Evolutionary conservation across 1,139 yeast genomes (phyloP).

Genomic region (Nakaseomyces nivariensis): DNA sequence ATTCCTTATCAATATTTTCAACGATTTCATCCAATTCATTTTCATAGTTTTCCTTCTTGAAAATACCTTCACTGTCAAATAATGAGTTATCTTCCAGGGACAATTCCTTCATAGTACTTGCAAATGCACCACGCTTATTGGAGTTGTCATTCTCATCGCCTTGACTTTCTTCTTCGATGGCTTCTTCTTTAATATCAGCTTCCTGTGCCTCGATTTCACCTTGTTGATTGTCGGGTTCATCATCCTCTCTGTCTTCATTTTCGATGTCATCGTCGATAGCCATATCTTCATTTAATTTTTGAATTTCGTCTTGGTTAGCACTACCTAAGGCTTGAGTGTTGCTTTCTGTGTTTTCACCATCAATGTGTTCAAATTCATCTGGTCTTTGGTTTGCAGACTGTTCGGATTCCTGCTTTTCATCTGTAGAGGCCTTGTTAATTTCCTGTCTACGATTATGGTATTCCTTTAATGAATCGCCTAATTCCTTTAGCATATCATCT

Average conservation of each 20-base stretch:
- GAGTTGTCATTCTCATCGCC: constrained; percentile 40
- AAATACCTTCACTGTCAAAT: constrained; percentile 24
- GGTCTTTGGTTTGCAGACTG: constrained; percentile 57
- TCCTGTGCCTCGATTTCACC: constrained; percentile 5
- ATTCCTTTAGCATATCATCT: constrained; percentile 71
- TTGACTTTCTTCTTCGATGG: constrained; percentile 14
- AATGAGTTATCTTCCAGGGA: neutral
- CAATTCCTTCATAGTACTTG: constrained; percentile 26
- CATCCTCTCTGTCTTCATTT: constrained; percentile 18
- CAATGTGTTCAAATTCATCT: constrained; percentile 87
- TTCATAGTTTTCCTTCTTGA: constrained; percentile 30
- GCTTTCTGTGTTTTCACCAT: constrained; percentile 63
- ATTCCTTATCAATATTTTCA: constrained; percentile 28
- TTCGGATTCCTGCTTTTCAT: constrained; percentile 36
- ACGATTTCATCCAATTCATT: constrained; percentile 30
- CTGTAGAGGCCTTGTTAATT: constrained; percentile 51
- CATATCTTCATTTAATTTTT: constrained; percentile 68
- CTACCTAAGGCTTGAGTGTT: constrained; percentile 93
- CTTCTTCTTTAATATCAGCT: constrained; percentile 18
- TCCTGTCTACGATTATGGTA: constrained; percentile 88
- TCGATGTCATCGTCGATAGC: constrained; percentile 69
- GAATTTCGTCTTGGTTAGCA: constrained; percentile 72
- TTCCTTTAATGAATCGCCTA: constrained; percentile 86
- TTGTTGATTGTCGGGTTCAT: neutral
- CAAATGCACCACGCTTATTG: constrained; percentile 42